A percentile compares a stretch with the other conserved stretches of the same genome.
Conservation (phyloP, 176 grass and related monocot species). For the Lolium perenne region DNA sequence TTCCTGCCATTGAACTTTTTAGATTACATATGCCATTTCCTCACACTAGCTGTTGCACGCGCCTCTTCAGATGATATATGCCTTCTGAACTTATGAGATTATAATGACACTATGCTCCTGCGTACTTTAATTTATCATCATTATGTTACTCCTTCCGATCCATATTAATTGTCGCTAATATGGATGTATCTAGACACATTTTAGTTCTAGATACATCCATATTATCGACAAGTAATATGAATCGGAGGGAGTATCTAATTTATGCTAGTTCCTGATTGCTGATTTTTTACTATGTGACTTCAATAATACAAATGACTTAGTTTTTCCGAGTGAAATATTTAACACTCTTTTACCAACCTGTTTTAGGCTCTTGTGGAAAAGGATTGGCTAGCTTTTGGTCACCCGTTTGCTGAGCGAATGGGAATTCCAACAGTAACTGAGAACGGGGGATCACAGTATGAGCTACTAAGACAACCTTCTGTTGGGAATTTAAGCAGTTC, state of each 20-base stretch:
- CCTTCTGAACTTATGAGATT: slow-evolving; percentile 10
- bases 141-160: neutral
- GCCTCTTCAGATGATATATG: neutral
- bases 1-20: slow-evolving; percentile 25
- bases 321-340: slow-evolving; percentile 21
- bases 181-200: too few species aligned
- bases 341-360: slow-evolving; percentile 37
- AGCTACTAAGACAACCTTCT: slow-evolving; percentile 83
- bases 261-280: neutral
- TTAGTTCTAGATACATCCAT: too few species aligned
- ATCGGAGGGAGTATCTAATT: neutral
- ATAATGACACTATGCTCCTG: slow-evolving; percentile 16
- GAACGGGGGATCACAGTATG: slow-evolving; percentile 59
- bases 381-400: slow-evolving; percentile 97
- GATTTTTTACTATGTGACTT: slow-evolving; percentile 24
- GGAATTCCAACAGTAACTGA: slow-evolving; percentile 85
- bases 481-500: slow-evolving; percentile 77
- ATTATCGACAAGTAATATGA: too few species aligned
- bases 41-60: neutral
- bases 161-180: too few species aligned
- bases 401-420: slow-evolving; percentile 97
- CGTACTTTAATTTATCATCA: slow-evolving; percentile 7
- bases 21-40: slow-evolving; percentile 25
- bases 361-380: slow-evolving; percentile 93
- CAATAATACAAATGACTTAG: slow-evolving; percentile 24